Conservation (phyloP, 257 asterid species). For the Osmanthus fragrans region DNA sequence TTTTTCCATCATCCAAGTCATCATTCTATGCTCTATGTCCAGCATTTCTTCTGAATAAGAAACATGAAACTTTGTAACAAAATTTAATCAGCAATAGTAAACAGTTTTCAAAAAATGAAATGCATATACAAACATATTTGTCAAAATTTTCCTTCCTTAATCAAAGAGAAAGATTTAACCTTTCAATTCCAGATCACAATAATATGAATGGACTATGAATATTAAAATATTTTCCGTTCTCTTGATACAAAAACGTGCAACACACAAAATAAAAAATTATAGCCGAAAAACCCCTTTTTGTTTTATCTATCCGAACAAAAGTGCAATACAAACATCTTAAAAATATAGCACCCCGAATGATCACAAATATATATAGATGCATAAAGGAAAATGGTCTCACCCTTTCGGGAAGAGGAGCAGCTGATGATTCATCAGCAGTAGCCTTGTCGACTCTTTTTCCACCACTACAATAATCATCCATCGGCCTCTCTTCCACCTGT, state of each 20-base stretch:
- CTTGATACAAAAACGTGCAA: slow-evolving; percentile 5
- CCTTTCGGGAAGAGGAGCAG: slow-evolving; percentile 67
- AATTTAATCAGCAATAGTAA: background rate
- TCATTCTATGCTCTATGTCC: slow-evolving; percentile 4
- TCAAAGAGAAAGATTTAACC: slow-evolving; percentile 22
- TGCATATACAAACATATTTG: background rate
- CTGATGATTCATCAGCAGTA: slow-evolving; percentile 53
- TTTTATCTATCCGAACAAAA: background rate
- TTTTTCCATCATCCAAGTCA: background rate
- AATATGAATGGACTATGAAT: slow-evolving; percentile 22
- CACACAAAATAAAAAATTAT: background rate
- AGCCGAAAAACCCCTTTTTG: background rate
- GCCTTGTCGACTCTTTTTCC: slow-evolving; percentile 54
- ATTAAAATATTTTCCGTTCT: background rate
- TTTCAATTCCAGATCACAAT: slow-evolving; percentile 19
- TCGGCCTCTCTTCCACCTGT: slow-evolving; percentile 47
- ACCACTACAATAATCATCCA: slow-evolving; percentile 57
- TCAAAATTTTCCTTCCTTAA: slow-evolving; percentile 12
- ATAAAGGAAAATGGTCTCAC: slow-evolving; percentile 31
- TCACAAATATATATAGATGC: background rate
- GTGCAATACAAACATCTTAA: background rate
- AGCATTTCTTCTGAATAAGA: background rate
- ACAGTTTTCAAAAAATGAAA: background rate
- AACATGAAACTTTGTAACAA: background rate
- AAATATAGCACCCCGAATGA: background rate